Conservation (phyloP, 192 early-diverging fungal genomes). For the Podila verticillata region DNA sequence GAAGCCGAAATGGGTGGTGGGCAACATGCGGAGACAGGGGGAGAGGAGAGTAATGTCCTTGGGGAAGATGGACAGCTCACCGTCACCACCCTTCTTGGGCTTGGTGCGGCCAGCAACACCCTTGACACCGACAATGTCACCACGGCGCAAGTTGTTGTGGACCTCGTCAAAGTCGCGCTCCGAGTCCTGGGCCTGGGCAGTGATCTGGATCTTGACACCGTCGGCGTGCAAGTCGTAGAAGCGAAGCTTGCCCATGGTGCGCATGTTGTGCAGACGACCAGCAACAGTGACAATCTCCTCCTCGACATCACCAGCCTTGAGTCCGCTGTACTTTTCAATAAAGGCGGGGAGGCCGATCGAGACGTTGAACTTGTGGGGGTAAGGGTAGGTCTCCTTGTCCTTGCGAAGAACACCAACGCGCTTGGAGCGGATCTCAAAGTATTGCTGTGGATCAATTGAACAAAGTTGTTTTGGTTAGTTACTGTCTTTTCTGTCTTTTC, state of each 20-base stretch:
- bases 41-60: slow-evolving; percentile 86
- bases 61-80: slow-evolving; percentile 96
- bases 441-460: slow-evolving; percentile 63
- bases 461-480: not conserved
- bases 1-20: slow-evolving; percentile 94
- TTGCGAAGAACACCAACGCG: slow-evolving; percentile 84
- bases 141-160: slow-evolving; percentile 87
- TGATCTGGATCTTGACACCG: slow-evolving; percentile 93
- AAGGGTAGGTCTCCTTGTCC: slow-evolving; percentile 87
- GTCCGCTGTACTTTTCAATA: slow-evolving; percentile 80
- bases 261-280: slow-evolving; percentile 97
- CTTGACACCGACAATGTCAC: slow-evolving; percentile 95
- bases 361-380: slow-evolving; percentile 99
- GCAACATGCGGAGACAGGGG: slow-evolving; percentile 96
- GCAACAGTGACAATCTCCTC: slow-evolving; percentile 82
- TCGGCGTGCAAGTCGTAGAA: slow-evolving; percentile 98
- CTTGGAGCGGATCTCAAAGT: slow-evolving; percentile 97
- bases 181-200: slow-evolving; percentile 80
- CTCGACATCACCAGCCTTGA: slow-evolving; percentile 76
- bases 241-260: slow-evolving; percentile 89
- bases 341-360: slow-evolving; percentile 84
- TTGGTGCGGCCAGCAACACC: slow-evolving; percentile 94
- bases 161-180: slow-evolving; percentile 80
- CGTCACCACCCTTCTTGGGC: slow-evolving; percentile 63
- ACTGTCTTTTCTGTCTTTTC: not conserved